Conservation (phyloP, 2,329 filamentous ascomycete species). For the Botrytis fabae region DNA sequence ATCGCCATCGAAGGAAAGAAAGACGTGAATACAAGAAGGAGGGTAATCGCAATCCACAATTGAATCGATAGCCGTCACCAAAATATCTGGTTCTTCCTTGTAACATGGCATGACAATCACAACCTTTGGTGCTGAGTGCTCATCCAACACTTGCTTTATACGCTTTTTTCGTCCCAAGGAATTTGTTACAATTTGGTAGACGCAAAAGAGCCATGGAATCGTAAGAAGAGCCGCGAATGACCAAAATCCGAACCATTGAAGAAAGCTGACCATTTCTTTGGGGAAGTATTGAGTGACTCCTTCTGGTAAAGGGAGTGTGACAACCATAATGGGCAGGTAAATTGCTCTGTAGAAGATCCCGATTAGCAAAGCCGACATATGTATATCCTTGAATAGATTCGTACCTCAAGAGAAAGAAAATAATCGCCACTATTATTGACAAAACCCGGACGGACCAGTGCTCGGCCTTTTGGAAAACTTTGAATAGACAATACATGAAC, state of each 20-base stretch:
- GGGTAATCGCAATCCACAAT: slow-evolving; percentile 94
- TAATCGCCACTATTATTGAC: slow-evolving; percentile 69
- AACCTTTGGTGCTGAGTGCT: slow-evolving; percentile 84
- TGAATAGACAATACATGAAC: slow-evolving; percentile 86
- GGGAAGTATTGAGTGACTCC: slow-evolving; percentile 75
- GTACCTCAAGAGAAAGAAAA: slow-evolving; percentile 77
- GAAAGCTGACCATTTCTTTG: slow-evolving; percentile 60
- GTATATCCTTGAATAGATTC: slow-evolving; percentile 28
- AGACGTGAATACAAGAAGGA: slow-evolving; percentile 87
- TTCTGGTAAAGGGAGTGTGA: slow-evolving; percentile 80
- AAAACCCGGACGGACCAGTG: slow-evolving; percentile 80
- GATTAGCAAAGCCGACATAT: slow-evolving; percentile 7
- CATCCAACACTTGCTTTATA: slow-evolving; percentile 82
- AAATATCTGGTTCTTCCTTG: slow-evolving; percentile 81
- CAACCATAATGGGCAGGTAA: slow-evolving; percentile 91
- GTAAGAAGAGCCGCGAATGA: slow-evolving; percentile 82
- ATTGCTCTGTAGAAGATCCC: slow-evolving; percentile 57
- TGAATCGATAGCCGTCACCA: slow-evolving; percentile 85
- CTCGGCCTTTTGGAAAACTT: slow-evolving; percentile 87
- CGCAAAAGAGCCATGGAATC: slow-evolving; percentile 88
- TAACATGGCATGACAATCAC: slow-evolving; percentile 98
- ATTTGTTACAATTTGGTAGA: slow-evolving; percentile 87
- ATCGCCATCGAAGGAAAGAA: slow-evolving; percentile 92
- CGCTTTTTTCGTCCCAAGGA: slow-evolving; percentile 78
- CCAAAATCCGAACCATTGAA: slow-evolving; percentile 97